Percentiles rank a stretch among this genome's conserved stretches.
These are phyloP conservation scores for Aureobasidium musti DNA, from an alignment of 2,329 filamentous ascomycete species.

Conservation along the genomic window DNA sequence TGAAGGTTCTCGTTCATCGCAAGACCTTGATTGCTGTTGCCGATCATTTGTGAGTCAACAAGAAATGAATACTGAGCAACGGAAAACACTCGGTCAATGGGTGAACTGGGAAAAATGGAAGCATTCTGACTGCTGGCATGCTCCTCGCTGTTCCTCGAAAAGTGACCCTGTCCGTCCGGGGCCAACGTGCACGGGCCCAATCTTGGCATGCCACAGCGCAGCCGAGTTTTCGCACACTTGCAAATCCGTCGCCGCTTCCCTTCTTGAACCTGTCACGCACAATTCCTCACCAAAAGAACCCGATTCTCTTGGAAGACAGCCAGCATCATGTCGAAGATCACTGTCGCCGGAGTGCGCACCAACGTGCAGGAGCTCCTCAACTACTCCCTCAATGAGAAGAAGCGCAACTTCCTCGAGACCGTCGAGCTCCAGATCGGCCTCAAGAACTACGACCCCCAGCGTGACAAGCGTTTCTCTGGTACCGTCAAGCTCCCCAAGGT, in stretches of 20 bases:
- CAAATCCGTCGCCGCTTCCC: constrained; percentile 5
- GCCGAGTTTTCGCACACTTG: neutral
- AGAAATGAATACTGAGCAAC: neutral
- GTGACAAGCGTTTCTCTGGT: constrained; percentile 99
- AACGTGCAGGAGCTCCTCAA: constrained; percentile 93
- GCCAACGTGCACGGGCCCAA: neutral
- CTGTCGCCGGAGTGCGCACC: constrained; percentile 87
- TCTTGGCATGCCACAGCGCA: constrained; percentile 4
- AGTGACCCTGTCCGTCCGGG: constrained; percentile 19
- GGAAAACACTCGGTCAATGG: constrained; percentile 1
- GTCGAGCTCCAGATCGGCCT: constrained; percentile 75
- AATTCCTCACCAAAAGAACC: constrained; percentile 40
- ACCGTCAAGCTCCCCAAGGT: constrained; percentile 93
- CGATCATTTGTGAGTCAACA: constrained; percentile 6
- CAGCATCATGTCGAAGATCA: constrained; percentile 70
- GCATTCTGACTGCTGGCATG: neutral
- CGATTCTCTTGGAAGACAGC: constrained; percentile 55
- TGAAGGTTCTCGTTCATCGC: neutral
- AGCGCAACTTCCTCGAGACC: constrained; percentile 49
- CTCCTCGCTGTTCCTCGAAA: neutral
- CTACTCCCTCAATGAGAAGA: constrained; percentile 63
- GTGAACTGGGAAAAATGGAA: neutral
- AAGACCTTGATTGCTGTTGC: neutral
- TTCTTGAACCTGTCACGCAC: constrained; percentile 20
- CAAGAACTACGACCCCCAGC: constrained; percentile 97